Evolutionary conservation across 73 alveolate species (phyloP).

Genomic region (Stentor coeruleus): DNA sequence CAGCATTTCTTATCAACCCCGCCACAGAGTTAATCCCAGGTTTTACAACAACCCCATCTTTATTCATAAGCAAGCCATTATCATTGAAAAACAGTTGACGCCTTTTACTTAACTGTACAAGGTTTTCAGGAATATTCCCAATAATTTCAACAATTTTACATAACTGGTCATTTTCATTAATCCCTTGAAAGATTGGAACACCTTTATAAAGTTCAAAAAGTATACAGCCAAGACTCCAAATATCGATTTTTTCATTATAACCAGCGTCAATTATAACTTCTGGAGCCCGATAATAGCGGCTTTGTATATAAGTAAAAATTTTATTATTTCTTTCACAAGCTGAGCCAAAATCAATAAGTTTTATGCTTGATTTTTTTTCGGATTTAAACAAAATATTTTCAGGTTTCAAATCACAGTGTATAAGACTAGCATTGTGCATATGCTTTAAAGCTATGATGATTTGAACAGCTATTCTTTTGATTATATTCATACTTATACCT

Average conservation of each 20-base stretch:
- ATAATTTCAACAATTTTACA: neutral
- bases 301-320: constrained; percentile 41
- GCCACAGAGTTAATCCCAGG: neutral
- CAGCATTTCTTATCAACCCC: neutral
- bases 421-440: constrained; percentile 31
- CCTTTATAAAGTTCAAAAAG: neutral
- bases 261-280: constrained; percentile 39
- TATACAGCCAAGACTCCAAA: constrained; percentile 45
- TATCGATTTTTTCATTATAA: constrained; percentile 30
- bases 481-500: neutral
- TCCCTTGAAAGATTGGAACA: constrained; percentile 24
- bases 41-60: neutral
- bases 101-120: neutral
- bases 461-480: constrained; percentile 24
- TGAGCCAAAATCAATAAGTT: constrained; percentile 44
- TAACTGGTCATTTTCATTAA: constrained; percentile 14
- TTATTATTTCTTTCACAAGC: constrained; percentile 32
- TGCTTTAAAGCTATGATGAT: constrained; percentile 30
- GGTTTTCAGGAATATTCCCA: neutral
- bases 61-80: neutral
- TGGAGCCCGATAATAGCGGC: constrained; percentile 49
- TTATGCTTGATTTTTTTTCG: constrained; percentile 35
- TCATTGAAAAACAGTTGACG: neutral
- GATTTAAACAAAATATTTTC: constrained; percentile 38
- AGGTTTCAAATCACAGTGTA: constrained; percentile 51